phyloP scores from a whole-genome alignment of 495 filamentous ascomycete genomes.

The Annulohypoxylon nitens region DNA sequence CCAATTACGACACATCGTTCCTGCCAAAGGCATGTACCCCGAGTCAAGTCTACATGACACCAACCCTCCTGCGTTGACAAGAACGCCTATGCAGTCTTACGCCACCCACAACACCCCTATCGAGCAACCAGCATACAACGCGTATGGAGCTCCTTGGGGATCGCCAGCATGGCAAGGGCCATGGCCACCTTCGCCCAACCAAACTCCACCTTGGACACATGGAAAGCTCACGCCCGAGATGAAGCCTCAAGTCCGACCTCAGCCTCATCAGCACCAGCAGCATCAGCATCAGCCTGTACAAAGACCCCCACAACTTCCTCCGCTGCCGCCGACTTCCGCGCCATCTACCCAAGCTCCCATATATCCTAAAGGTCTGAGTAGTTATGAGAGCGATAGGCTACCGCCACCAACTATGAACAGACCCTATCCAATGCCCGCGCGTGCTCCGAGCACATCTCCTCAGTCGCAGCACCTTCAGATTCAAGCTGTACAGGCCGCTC shows the following conservation, averaged over 20 bases:
- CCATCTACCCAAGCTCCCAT: constrained; percentile 39
- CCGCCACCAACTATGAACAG: constrained; percentile 31
- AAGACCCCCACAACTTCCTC: constrained; percentile 46
- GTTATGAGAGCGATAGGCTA: constrained; percentile 38
- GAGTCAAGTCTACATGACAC: constrained; percentile 95
- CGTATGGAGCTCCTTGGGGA: constrained; percentile 59
- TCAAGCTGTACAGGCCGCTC: constrained; percentile 45
- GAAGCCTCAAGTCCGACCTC: constrained; percentile 37
- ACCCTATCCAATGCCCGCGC: constrained; percentile 22
- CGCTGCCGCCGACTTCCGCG: constrained; percentile 46
- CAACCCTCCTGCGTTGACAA: constrained; percentile 63
- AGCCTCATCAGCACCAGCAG: constrained; percentile 34
- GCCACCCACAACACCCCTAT: constrained; percentile 63
- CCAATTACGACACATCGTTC: constrained; percentile 82
- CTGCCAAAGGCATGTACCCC: constrained; percentile 93
- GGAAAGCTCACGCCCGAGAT: constrained; percentile 40
- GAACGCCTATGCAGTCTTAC: constrained; percentile 63
- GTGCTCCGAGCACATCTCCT: constrained; percentile 49
- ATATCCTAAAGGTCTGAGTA: constrained; percentile 23
- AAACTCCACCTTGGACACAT: constrained; percentile 51
- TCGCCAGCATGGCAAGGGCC: constrained; percentile 60
- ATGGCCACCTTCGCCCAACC: constrained; percentile 74
- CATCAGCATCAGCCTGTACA: constrained; percentile 14
- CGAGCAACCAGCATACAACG: constrained; percentile 45
- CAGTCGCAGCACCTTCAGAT: constrained; percentile 56